These are phyloP conservation scores for Baorangia bicolor DNA, from an alignment of 768 basidiomycete species.

Conservation along the genomic window DNA sequence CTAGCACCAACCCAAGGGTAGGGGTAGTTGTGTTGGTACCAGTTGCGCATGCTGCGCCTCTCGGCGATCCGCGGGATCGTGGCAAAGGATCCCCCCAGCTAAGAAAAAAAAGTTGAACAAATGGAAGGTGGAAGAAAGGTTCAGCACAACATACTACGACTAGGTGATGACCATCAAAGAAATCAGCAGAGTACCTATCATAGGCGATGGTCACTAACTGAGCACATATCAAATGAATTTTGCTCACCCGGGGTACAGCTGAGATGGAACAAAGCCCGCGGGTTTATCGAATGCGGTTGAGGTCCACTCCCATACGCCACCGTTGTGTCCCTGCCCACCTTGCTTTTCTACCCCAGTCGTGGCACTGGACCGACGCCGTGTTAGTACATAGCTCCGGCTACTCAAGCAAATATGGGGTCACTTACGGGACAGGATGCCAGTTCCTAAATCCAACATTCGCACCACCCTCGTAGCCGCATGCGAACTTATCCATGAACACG, in stretches of 20 bases:
- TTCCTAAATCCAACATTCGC: slow-evolving; percentile 86
- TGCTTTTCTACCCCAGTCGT: slow-evolving; percentile 57
- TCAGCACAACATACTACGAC: slow-evolving; percentile 67
- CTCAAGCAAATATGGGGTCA: slow-evolving; percentile 8
- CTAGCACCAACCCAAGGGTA: slow-evolving; percentile 85
- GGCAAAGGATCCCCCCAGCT: slow-evolving; percentile 91
- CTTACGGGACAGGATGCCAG: slow-evolving; percentile 93
- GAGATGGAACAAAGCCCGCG: slow-evolving; percentile 74
- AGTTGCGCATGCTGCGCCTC: slow-evolving; percentile 79
- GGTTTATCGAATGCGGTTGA: slow-evolving; percentile 69
- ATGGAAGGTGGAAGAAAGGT: neutral
- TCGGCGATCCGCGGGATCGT: slow-evolving; percentile 82
- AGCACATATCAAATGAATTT: neutral
- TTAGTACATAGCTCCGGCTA: neutral
- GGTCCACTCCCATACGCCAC: slow-evolving; percentile 99
- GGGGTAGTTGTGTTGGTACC: slow-evolving; percentile 88
- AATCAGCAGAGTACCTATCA: slow-evolving; percentile 81
- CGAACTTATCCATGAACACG: slow-evolving; percentile 73
- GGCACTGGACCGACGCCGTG: slow-evolving; percentile 42
- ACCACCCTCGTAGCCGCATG: slow-evolving; percentile 71
- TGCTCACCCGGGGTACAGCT: slow-evolving; percentile 81
- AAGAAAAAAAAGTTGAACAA: slow-evolving; percentile 1
- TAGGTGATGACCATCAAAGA: slow-evolving; percentile 85
- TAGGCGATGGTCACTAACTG: neutral
- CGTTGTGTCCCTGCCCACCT: slow-evolving; percentile 73